Percentiles rank a stretch among this genome's conserved stretches.
phyloP scores from a whole-genome alignment of 139 green algal genomes.

The Picochlorum costavermella region DNA sequence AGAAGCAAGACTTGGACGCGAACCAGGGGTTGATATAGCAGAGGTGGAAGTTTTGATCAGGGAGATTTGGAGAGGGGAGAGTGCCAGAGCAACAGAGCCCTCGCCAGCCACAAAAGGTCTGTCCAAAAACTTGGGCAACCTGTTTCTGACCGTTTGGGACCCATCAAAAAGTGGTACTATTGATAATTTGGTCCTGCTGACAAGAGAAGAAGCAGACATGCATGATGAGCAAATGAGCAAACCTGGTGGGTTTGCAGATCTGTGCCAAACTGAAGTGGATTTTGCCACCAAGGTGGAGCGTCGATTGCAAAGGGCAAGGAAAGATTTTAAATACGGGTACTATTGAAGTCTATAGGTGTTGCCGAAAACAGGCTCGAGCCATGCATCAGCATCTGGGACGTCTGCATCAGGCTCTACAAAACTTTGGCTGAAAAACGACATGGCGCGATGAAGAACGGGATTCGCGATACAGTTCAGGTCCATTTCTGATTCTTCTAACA shows the following conservation, averaged over 20 bases:
- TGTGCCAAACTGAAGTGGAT: slow-evolving; percentile 10
- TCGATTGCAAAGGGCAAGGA: slow-evolving; percentile 9
- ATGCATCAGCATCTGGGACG: not conserved
- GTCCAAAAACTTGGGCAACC: slow-evolving; percentile 48
- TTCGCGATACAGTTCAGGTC: not conserved
- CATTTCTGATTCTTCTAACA: not conserved
- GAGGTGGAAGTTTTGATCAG: slow-evolving; percentile 35
- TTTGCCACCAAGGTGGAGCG: slow-evolving; percentile 13
- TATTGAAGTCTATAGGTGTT: not conserved
- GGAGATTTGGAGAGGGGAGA: slow-evolving; percentile 55
- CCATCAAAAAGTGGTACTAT: slow-evolving; percentile 36
- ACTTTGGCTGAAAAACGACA: not conserved
- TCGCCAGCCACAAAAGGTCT: slow-evolving; percentile 53
- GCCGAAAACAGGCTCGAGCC: not conserved
- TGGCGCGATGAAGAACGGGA: not conserved
- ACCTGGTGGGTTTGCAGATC: not conserved
- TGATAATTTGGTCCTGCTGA: slow-evolving; percentile 90
- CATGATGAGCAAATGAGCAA: slow-evolving; percentile 40
- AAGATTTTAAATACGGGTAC: slow-evolving; percentile 18
- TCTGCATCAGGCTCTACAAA: not conserved
- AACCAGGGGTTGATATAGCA: slow-evolving; percentile 36
- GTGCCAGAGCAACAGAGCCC: slow-evolving; percentile 16
- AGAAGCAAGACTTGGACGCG: slow-evolving; percentile 42
- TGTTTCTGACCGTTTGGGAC: slow-evolving; percentile 62
- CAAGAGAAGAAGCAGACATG: slow-evolving; percentile 59